Percentiles rank a stretch among this genome's conserved stretches.
phyloP scores from a whole-genome alignment of 2,329 filamentous ascomycete genomes.

The Microdochium trichocladiopsis region DNA sequence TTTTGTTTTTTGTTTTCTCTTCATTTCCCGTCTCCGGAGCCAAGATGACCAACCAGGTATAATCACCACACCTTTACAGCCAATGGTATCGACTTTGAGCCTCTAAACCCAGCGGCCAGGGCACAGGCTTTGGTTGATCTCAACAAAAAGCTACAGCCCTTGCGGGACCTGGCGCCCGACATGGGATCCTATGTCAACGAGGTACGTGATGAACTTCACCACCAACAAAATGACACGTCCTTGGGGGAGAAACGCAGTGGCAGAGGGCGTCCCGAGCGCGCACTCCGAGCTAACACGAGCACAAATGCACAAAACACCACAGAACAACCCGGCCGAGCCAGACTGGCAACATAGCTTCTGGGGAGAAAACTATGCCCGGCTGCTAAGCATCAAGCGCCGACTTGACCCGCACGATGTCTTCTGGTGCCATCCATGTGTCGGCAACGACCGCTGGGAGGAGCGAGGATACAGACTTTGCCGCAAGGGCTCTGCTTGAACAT shows the following conservation, averaged over 20 bases:
- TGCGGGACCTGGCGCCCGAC: conserved; percentile 30
- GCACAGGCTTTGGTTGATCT: conserved; percentile 16
- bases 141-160: conserved; percentile 18
- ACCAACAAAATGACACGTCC: too few species aligned
- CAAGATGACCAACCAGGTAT: too few species aligned
- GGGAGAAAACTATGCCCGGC: conserved; percentile 35
- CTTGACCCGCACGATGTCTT: conserved; percentile 41
- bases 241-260: too few species aligned
- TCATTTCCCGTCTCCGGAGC: too few species aligned
- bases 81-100: conserved; percentile 15
- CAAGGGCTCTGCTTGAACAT: neutral
- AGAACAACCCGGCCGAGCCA: conserved; percentile 28
- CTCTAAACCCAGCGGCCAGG: conserved; percentile 23
- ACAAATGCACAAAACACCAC: too few species aligned
- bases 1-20: neutral
- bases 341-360: conserved; percentile 33
- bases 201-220: conserved; percentile 18
- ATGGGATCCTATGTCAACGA: conserved; percentile 39
- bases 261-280: too few species aligned
- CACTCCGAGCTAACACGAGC: neutral
- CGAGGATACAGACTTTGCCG: conserved; percentile 13
- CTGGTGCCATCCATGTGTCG: conserved; percentile 40
- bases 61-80: too few species aligned
- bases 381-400: conserved; percentile 34
- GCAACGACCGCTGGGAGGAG: conserved; percentile 32